Evolutionary conservation across 352 stramenopile genomes (phyloP), one percentile per base, ranked within the genome.

Genomic region (Phytophthora hibernalis): DNA sequence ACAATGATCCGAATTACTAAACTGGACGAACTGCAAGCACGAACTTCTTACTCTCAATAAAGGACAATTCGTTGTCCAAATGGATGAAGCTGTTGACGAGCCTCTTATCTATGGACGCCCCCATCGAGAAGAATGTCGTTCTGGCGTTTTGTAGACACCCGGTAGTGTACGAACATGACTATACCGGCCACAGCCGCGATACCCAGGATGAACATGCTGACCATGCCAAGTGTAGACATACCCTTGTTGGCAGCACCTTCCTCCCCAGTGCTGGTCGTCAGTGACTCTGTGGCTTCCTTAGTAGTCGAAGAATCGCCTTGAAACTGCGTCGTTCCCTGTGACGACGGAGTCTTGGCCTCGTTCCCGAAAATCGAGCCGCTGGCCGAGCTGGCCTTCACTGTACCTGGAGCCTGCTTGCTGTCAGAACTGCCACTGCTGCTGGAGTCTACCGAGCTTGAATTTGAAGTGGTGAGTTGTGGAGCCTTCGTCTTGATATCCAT

Each of bases 61-160:
- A 12, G 18, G 45, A 42, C 37, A 65, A 58, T 58, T 65, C 15
- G 28, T 44, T 51, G 35, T 52, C 37, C 3, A 18, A 24, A 28
- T 31, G 30, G 18, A 30, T 44, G 38, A n/a, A 40, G 18, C 24
- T 51, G 33, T 52, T 20, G 22, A 35, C 30, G 30, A 21, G 31
- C 42, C 31, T 38, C 16, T 49, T 52, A 52, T 21, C 40, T 50
- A 24, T 44, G 55, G 57, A 73, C 54, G 10, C 62, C 71, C 16
- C 70, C 70, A 28, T 88, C 85, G 66, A 88, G 74, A 56, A 91
- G 81, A 35, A 89, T 87, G 52, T 90, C 74, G 47, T 80, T 72
- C 68, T 92, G 79, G 50, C 67, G 77, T 42, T 81, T 62, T 43
- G 84, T 78, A 45, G 81, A 85, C 54, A 82, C 82, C 51, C 78